Percentiles rank a stretch among this genome's conserved stretches.
Evolutionary conservation across 768 basidiomycete species (phyloP).

Genomic region (Arthromyces matolae): DNA sequence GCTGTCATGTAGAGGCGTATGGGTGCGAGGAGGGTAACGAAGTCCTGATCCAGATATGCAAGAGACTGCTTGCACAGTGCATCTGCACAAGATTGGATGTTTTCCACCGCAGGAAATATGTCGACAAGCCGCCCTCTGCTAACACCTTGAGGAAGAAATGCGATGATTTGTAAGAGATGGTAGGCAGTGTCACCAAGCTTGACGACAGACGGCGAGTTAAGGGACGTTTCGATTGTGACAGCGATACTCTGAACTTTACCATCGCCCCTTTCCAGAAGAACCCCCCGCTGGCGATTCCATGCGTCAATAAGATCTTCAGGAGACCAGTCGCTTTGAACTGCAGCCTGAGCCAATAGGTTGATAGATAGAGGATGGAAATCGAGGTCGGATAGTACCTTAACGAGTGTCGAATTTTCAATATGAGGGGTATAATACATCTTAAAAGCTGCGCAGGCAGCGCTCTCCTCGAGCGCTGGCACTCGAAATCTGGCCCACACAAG

Average conservation of each 20-base stretch:
- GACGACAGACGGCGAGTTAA: slow-evolving; percentile 10
- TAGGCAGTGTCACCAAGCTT: slow-evolving; percentile 1
- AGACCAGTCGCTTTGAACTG: slow-evolving; percentile 13
- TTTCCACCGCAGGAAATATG: not conserved
- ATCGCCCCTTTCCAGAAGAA: slow-evolving; percentile 4
- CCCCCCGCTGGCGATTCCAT: slow-evolving; percentile 8
- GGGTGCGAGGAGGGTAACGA: slow-evolving; percentile 13
- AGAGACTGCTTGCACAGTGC: slow-evolving; percentile 10
- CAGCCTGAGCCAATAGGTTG: slow-evolving; percentile 14
- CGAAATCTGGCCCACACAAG: slow-evolving; percentile 6
- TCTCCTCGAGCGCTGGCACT: slow-evolving; percentile 8
- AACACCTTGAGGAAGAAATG: slow-evolving; percentile 12
- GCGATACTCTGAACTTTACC: slow-evolving; percentile 11
- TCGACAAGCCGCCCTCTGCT: not conserved
- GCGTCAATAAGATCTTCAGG: slow-evolving; percentile 5
- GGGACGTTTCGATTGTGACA: slow-evolving; percentile 9
- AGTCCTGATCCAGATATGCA: slow-evolving; percentile 4
- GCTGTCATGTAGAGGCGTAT: slow-evolving; percentile 10
- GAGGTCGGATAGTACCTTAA: slow-evolving; percentile 6
- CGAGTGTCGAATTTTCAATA: not conserved
- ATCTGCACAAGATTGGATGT: not conserved
- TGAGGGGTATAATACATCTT: slow-evolving; percentile 1
- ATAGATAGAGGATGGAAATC: slow-evolving; percentile 16
- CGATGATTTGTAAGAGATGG: slow-evolving; percentile 9
- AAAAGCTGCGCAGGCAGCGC: slow-evolving; percentile 7